Evolutionary conservation across 192 early-diverging fungal species (phyloP).

Genomic region (Coemansia nantahalensis): DNA sequence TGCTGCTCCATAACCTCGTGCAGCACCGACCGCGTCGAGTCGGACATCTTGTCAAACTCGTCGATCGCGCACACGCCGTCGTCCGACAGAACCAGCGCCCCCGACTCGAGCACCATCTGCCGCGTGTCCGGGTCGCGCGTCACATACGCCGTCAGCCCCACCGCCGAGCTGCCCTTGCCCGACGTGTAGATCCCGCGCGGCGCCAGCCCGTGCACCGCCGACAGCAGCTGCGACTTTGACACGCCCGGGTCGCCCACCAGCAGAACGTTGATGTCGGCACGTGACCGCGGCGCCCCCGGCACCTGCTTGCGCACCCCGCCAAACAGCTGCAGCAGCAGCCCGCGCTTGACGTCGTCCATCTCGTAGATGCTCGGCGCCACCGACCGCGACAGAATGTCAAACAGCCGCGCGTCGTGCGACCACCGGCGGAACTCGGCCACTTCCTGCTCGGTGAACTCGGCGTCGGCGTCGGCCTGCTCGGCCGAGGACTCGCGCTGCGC

Average conservation of each 20-base stretch:
- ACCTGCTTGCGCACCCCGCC: conserved; percentile 90
- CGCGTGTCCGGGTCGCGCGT: conserved; percentile 93
- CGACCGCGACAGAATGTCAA: conserved; percentile 79
- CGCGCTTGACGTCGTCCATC: conserved; percentile 98
- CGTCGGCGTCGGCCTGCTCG: not conserved
- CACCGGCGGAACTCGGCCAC: conserved; percentile 63
- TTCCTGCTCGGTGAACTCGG: conserved; percentile 49
- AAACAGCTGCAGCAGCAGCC: conserved; percentile 91
- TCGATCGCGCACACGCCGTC: conserved; percentile 98
- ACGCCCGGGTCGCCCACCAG: conserved; percentile 98
- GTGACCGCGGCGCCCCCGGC: conserved; percentile 62
- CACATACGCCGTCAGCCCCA: conserved; percentile 94
- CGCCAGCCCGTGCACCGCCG: conserved; percentile 89
- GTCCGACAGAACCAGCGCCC: conserved; percentile 93
- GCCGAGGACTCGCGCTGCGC: conserved; percentile 22
- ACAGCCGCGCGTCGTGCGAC: conserved; percentile 65
- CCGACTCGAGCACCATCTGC: conserved; percentile 94
- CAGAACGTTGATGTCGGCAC: conserved; percentile 93
- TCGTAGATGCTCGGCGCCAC: conserved; percentile 94
- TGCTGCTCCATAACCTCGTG: conserved; percentile 99
- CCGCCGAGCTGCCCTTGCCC: conserved; percentile 94
- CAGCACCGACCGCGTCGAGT: conserved; percentile 86
- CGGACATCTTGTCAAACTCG: conserved; percentile 99
- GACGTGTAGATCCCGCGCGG: conserved; percentile 96
- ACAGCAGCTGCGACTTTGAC: conserved; percentile 89